Evolutionary conservation across 1,284 basidiomycete species (phyloP).

Genomic region (Naganishia sp.): DNA sequence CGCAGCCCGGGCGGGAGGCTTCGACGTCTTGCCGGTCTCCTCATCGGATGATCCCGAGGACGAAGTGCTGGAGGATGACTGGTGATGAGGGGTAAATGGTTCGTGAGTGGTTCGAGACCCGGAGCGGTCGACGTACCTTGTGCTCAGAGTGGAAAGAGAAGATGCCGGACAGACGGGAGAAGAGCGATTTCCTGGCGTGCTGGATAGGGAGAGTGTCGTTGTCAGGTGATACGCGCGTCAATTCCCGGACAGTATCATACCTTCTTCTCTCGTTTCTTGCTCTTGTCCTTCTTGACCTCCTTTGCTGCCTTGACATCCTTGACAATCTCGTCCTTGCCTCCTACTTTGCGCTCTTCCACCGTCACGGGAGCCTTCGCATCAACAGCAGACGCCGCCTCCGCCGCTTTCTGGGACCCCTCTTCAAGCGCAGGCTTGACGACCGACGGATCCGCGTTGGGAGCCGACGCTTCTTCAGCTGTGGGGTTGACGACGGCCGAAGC

Average conservation of each 20-base stretch:
- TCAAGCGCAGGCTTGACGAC: background rate
- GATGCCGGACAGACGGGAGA: slow-evolving; percentile 29
- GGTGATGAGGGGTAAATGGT: background rate
- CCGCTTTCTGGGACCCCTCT: background rate
- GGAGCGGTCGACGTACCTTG: slow-evolving; percentile 3
- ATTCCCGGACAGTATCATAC: background rate
- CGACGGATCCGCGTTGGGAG: background rate
- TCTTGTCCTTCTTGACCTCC: slow-evolving; percentile 2
- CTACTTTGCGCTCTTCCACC: background rate
- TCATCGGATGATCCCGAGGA: slow-evolving; percentile 15
- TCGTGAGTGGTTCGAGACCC: background rate
- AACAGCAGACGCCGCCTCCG: background rate
- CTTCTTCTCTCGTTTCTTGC: slow-evolving; percentile 3
- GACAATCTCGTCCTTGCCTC: background rate
- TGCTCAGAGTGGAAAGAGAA: slow-evolving; percentile 17
- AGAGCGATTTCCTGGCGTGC: slow-evolving; percentile 18
- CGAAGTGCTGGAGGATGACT: slow-evolving; percentile 9
- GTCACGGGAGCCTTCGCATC: background rate
- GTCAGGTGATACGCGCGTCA: background rate
- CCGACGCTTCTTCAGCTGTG: background rate
- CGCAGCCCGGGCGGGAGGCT: background rate
- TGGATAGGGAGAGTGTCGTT: background rate
- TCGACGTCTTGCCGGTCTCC: background rate
- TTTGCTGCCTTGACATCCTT: slow-evolving; percentile 6
- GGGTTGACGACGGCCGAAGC: background rate